phyloP scores from a whole-genome alignment of 768 basidiomycete genomes.

The Cystoderma amianthinum region DNA sequence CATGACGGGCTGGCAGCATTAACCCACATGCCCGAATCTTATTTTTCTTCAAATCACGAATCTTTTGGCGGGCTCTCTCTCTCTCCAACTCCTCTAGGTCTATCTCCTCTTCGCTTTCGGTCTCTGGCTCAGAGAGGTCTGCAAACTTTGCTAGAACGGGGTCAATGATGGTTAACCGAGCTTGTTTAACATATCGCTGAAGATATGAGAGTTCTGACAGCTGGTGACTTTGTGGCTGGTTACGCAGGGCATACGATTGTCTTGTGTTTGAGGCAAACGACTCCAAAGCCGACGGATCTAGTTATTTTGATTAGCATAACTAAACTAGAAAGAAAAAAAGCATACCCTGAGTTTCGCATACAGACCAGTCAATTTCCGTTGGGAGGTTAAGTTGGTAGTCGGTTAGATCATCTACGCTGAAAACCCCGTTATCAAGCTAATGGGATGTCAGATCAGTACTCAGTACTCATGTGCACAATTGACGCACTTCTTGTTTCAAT shows the following conservation, averaged over 20 bases:
- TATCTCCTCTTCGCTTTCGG: conserved; percentile 24
- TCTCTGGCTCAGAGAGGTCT: conserved; percentile 26
- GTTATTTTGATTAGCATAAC: neutral
- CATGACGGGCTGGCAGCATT: conserved; percentile 20
- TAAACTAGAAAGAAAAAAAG: conserved; percentile 3
- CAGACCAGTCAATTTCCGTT: conserved; percentile 41
- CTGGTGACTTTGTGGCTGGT: conserved; percentile 30
- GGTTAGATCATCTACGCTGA: neutral
- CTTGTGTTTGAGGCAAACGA: conserved; percentile 33
- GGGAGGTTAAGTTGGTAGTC: neutral
- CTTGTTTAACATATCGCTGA: conserved; percentile 49
- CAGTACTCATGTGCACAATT: neutral
- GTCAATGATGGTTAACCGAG: conserved; percentile 43
- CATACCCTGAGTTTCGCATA: conserved; percentile 52
- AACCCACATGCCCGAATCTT: conserved; percentile 26
- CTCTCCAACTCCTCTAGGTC: conserved; percentile 34
- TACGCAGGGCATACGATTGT: conserved; percentile 26
- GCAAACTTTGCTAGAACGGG: conserved; percentile 31
- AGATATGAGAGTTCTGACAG: conserved; percentile 43
- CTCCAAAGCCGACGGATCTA: conserved; percentile 52
- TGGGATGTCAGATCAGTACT: neutral
- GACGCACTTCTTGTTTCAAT: neutral
- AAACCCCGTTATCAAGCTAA: neutral
- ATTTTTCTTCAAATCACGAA: conserved; percentile 49
- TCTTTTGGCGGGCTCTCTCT: conserved; percentile 42